A percentile compares a stretch with the other conserved stretches of the same genome.
Evolutionary conservation across 148 eudicot genomes (phyloP).

Genomic region (Beta vulgaris): DNA sequence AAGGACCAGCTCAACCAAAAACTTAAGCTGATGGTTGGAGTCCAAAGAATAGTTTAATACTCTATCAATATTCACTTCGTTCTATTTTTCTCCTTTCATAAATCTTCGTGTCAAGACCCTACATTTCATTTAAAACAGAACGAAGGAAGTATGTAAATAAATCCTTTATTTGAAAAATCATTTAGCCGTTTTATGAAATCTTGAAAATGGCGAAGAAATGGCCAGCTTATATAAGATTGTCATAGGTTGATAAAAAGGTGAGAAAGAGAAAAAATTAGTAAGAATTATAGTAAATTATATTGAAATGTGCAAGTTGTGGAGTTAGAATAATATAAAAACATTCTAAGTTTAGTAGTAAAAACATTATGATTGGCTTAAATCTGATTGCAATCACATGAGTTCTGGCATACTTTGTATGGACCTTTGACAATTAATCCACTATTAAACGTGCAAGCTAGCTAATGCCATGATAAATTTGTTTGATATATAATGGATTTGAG

Average conservation of each 20-base stretch:
- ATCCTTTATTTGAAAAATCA: too few species aligned
- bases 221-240: conserved; percentile 31
- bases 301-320: conserved; percentile 25
- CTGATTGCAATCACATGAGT: conserved; percentile 20
- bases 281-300: background rate
- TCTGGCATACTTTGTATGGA: background rate
- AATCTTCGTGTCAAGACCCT: too few species aligned
- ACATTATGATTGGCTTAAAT: conserved; percentile 24
- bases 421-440: conserved; percentile 13
- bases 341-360: conserved; percentile 24
- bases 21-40: too few species aligned
- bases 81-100: too few species aligned
- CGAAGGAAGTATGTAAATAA: too few species aligned
- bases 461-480: conserved; percentile 1
- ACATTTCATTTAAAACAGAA: too few species aligned
- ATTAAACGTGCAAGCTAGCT: conserved; percentile 21
- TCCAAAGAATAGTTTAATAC: too few species aligned
- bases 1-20: too few species aligned
- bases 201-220: conserved; percentile 27
- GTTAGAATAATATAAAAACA: conserved; percentile 17
- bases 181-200: background rate
- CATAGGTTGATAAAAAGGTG: background rate
- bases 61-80: too few species aligned
- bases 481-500: conserved; percentile 2
- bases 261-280: background rate